phyloP scores from a whole-genome alignment of 441 rosid species.

The Populus tomentosa region DNA sequence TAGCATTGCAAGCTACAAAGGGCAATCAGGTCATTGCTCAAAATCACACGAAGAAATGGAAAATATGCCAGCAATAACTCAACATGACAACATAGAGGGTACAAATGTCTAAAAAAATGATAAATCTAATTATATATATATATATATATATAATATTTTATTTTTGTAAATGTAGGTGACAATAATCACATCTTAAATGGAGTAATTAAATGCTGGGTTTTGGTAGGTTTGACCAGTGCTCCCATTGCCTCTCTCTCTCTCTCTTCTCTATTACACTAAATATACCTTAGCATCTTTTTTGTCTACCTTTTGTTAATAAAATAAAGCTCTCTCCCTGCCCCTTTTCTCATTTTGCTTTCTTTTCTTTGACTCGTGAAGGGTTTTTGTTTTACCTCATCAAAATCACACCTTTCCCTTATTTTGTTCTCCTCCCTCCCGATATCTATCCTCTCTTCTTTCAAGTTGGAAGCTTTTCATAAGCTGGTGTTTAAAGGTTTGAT shows the following conservation, averaged over 20 bases:
- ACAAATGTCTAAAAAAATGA: constrained; percentile 11
- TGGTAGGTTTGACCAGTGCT: constrained; percentile 67
- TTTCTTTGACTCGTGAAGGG: constrained; percentile 28
- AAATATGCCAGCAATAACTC: not conserved
- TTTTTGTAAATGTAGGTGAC: not conserved
- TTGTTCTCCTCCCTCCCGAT: not conserved
- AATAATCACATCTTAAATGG: not conserved
- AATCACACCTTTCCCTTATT: not conserved
- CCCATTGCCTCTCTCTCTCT: constrained; percentile 16
- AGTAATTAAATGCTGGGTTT: constrained; percentile 30
- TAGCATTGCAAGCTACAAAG: not conserved
- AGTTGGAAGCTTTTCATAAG: constrained; percentile 20
- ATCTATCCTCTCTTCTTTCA: not conserved
- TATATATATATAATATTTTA: too few species aligned
- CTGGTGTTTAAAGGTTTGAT: constrained; percentile 28
- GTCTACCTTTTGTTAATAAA: not conserved
- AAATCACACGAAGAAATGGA: not conserved
- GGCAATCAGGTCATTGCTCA: not conserved
- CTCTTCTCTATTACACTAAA: constrained; percentile 8
- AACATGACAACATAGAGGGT: constrained; percentile 7
- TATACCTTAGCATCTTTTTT: constrained; percentile 12
- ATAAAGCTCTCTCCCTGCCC: constrained; percentile 7
- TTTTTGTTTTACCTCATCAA: constrained; percentile 7
- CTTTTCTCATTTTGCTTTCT: constrained; percentile 21
- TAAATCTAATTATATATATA: not conserved